Evolutionary conservation across 2,329 filamentous ascomycete species (phyloP), one percentile per base, ranked within the genome.

Genomic region (Penicillium sp.): DNA sequence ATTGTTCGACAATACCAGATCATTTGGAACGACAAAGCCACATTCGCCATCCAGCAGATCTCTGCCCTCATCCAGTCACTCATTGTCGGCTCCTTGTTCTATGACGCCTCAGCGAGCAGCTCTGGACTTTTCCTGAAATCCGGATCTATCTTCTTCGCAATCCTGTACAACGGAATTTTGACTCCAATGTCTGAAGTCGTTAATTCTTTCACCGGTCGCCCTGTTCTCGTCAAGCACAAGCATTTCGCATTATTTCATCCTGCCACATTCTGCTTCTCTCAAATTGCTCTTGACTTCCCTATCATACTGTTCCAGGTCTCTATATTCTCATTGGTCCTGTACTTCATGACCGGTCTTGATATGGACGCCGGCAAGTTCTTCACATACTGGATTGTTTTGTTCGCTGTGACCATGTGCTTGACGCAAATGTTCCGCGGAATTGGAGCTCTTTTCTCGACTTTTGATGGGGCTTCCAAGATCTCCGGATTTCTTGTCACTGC

Each of bases 1-100:
- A 66, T 86, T 5, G 72, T 67, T 18, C 79, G 85, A 5, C 83
- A 86, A 57, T 86, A 85, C 57, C 82, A 85, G 59, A 81, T 86
- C 36, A 60, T 87, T 2, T 80, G 78, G 73, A 83, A 83, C 34
- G 83, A 87, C 70, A 84, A 82, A 59, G 74, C 80, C 0, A 83
- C 82, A 0, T 81, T 86, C 39, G 56, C 83, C 54, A 82, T 85
- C 68, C 84, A 84, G 64, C 83, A 86, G 59, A 68, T 74, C 9
- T 76, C 79, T 0, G 83, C 79, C 2, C 64, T 86, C 11, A 62
- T 78, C 0, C 81, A 85, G 60, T 83, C 84, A 0, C 68, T 88
- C 1, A 80, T 87, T 45, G 75, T 79, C 3, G 84, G 84, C 7
- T 86, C 83, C 0, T 75, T 88, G 3, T 88, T 87, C 70, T 88